Conservation (phyloP, 805 yeast genomes). For the Danielia oregonensis region DNA sequence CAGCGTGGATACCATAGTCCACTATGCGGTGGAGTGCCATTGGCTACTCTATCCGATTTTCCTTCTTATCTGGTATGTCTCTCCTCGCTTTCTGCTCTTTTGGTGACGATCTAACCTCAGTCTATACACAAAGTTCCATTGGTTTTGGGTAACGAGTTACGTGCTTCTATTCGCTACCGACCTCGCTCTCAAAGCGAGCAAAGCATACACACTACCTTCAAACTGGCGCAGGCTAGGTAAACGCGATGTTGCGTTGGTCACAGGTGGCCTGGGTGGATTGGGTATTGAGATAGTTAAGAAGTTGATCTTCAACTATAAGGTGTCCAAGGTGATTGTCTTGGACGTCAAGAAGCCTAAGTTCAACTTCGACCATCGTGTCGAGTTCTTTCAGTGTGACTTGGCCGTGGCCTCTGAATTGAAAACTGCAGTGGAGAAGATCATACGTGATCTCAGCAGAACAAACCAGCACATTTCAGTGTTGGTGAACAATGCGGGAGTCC, state of each 20-base stretch:
- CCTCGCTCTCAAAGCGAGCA: slow-evolving; percentile 1
- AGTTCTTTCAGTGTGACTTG: slow-evolving; percentile 24
- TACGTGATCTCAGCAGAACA: slow-evolving; percentile 3
- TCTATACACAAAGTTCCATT: slow-evolving; percentile 1
- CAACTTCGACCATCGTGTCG: slow-evolving; percentile 9
- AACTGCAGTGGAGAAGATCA: slow-evolving; percentile 12
- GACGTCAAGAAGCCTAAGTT: slow-evolving; percentile 24
- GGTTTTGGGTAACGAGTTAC: slow-evolving; percentile 2
- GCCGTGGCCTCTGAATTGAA: slow-evolving; percentile 14
- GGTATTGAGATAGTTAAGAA: slow-evolving; percentile 38
- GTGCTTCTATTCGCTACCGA: slow-evolving; percentile 3
- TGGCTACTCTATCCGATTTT: background rate
- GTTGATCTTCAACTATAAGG: slow-evolving; percentile 14
- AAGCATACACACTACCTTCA: slow-evolving; percentile 3
- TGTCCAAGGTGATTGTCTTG: slow-evolving; percentile 24
- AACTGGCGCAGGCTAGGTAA: background rate
- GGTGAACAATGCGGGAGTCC: slow-evolving; percentile 49
- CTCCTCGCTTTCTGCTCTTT: no score
- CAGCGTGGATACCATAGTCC: slow-evolving; percentile 9
- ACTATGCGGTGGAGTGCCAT: background rate
- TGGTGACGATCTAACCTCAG: no score
- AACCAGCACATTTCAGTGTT: slow-evolving; percentile 25
- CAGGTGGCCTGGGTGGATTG: slow-evolving; percentile 53
- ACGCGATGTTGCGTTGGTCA: slow-evolving; percentile 31
- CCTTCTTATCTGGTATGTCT: slow-evolving; percentile 9